Evolutionary conservation across 2,329 filamentous ascomycete species (phyloP).

Genomic region (Penicillium olsonii): DNA sequence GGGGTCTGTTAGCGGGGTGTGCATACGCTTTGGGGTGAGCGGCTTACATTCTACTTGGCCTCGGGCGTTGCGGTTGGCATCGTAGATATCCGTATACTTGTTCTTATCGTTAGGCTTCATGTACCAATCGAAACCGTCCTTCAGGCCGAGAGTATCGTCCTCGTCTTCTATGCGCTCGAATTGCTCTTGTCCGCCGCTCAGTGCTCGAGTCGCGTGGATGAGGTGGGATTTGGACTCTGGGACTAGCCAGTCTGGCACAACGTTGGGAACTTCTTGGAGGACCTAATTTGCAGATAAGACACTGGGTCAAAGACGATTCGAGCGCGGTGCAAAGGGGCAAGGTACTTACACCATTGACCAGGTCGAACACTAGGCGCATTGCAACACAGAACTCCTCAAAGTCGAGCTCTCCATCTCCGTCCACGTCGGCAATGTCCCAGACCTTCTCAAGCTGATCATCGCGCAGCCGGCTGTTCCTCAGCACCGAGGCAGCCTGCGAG

Average conservation of each 20-base stretch:
- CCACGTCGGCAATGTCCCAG: slow-evolving; percentile 96
- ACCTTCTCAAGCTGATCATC: slow-evolving; percentile 91
- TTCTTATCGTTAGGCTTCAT: slow-evolving; percentile 88
- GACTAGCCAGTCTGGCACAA: slow-evolving; percentile 92
- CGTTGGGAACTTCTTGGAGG: slow-evolving; percentile 81
- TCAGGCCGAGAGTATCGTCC: slow-evolving; percentile 77
- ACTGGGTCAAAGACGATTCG: slow-evolving; percentile 8
- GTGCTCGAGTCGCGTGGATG: slow-evolving; percentile 76
- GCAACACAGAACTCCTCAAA: slow-evolving; percentile 99
- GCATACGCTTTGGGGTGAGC: neutral
- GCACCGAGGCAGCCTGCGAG: slow-evolving; percentile 67
- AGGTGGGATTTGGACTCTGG: slow-evolving; percentile 93
- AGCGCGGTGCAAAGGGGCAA: neutral
- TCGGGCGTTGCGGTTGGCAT: slow-evolving; percentile 82
- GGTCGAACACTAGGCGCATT: slow-evolving; percentile 96
- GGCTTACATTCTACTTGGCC: slow-evolving; percentile 77
- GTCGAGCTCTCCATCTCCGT: slow-evolving; percentile 95
- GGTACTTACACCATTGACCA: slow-evolving; percentile 81
- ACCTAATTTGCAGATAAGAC: slow-evolving; percentile 58
- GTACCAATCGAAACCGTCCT: slow-evolving; percentile 99
- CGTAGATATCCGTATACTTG: slow-evolving; percentile 98
- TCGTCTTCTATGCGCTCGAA: slow-evolving; percentile 83
- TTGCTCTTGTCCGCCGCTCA: slow-evolving; percentile 75
- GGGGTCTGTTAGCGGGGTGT: slow-evolving; percentile 22
- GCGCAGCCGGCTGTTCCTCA: slow-evolving; percentile 71